phyloP scores from a whole-genome alignment of 2,329 filamentous ascomycete species.

The Fusarium lateritium region DNA sequence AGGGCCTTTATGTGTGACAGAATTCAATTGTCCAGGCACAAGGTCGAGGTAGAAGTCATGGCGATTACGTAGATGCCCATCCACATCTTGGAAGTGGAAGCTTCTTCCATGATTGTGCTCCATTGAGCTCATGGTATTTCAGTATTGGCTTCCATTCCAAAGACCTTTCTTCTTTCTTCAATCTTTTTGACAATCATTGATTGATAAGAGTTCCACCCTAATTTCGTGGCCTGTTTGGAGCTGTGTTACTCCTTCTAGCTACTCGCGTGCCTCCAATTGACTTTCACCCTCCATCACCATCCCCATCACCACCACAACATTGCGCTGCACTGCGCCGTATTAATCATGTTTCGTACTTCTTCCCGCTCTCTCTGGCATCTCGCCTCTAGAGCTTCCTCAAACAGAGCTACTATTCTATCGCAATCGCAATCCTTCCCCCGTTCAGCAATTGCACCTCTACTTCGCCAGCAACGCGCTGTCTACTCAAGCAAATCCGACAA shows the following conservation, averaged over 20 bases:
- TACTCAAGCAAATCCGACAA: constrained; percentile 48
- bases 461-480: constrained; percentile 37
- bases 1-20: constrained; percentile 20
- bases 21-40: constrained; percentile 32
- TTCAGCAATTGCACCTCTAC: constrained; percentile 25
- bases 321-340: background rate
- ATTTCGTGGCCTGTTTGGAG: constrained; percentile 2
- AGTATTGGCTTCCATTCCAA: constrained; percentile 15
- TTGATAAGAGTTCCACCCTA: background rate
- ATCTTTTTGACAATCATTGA: background rate
- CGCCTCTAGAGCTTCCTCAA: constrained; percentile 34
- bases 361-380: constrained; percentile 47
- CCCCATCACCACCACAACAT: too few species aligned
- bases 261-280: constrained; percentile 20
- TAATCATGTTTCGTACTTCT: constrained; percentile 51
- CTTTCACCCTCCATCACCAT: constrained; percentile 5
- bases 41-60: constrained; percentile 4
- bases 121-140: constrained; percentile 30
- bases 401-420: background rate
- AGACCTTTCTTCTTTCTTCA: background rate
- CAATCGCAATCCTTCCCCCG: constrained; percentile 10
- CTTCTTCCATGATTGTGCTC: constrained; percentile 33
- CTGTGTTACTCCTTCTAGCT: background rate
- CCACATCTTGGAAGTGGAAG: constrained; percentile 31
- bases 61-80: constrained; percentile 37